phyloP scores from a whole-genome alignment of 371 early-diverging fungal species.

The Smittium mucronatum region DNA sequence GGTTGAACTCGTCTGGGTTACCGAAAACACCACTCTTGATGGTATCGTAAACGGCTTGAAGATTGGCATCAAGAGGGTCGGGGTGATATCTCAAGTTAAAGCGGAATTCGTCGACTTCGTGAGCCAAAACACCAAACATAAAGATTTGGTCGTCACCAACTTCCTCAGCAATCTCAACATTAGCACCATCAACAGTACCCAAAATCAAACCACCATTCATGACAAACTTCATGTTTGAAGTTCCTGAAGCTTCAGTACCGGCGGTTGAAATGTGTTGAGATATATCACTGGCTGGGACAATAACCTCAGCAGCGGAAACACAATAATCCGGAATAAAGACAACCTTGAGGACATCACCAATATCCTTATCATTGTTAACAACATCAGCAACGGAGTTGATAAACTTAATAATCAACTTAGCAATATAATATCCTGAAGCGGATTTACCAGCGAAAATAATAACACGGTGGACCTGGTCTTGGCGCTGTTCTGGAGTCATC shows the following conservation, averaged over 20 bases:
- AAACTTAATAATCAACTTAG: slow-evolving; percentile 89
- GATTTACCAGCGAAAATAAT: slow-evolving; percentile 71
- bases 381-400: slow-evolving; percentile 77
- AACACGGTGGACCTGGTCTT: slow-evolving; percentile 57
- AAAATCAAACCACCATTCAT: slow-evolving; percentile 86
- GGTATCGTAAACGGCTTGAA: slow-evolving; percentile 56
- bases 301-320: slow-evolving; percentile 77
- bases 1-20: slow-evolving; percentile 53
- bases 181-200: slow-evolving; percentile 80
- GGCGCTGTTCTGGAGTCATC: slow-evolving; percentile 47
- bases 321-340: slow-evolving; percentile 90
- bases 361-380: slow-evolving; percentile 64
- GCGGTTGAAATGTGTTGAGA: slow-evolving; percentile 88
- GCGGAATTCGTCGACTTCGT: slow-evolving; percentile 79
- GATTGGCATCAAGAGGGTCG: slow-evolving; percentile 51
- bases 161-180: slow-evolving; percentile 88
- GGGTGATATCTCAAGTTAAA: slow-evolving; percentile 66
- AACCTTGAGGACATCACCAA: slow-evolving; percentile 67
- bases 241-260: slow-evolving; percentile 95
- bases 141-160: slow-evolving; percentile 89
- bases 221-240: slow-evolving; percentile 96
- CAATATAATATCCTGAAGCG: slow-evolving; percentile 90
- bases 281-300: slow-evolving; percentile 85
- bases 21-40: slow-evolving; percentile 68
- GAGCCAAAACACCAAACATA: slow-evolving; percentile 73